Base-by-base conservation (phyloP, 2,329 filamentous ascomycete genomes). In the Trichoderma arundinaceum region DNA sequence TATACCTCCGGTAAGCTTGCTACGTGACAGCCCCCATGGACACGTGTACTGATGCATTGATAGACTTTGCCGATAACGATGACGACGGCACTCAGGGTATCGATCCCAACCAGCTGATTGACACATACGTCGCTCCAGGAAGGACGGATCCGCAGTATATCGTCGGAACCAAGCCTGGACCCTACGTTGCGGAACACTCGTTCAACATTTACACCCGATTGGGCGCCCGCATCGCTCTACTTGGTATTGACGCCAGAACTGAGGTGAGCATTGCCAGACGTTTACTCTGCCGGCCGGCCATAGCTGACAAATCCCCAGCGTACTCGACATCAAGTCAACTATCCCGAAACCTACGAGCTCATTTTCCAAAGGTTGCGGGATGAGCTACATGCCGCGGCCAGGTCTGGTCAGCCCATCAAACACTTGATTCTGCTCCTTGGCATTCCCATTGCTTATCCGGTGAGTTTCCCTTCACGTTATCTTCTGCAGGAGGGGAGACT, bases 301-400 rank as follows among this genome's bases (percentile, higher is more conserved):
- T 22, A 28, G 12, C 56, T 49, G 52, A n/a, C 49, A 33, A n/a
- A 22, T 10, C 28, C 15, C 28, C 49, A 84, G 85, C 91, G 94
- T 28, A 97, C 94, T 8, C 88, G 94, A 43, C 92, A 96, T 73
- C 93, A 97, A 78, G 88, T 98, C 78, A 97, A 97, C 80, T 97
- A 97, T 72, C 90, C 93, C 54, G 91, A 94, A 73, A 97, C 93
- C 0, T 97, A 96, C 73, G 88, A 96, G 63, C 79, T 90, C 51
- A 87, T 98, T 22, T 97, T 97, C 75, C 83, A 88, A 65, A 87
- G 93, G 46, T 83, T 94, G 38, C 85, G 90, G 69, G 79, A 83
- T 46, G 92, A 98, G 74, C 87, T 99, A 76, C 81, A 65, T 78
- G 90, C 77, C 79, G 93, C 76, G 77, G 90, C 79, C 74, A 85